phyloP scores from a whole-genome alignment of 495 filamentous ascomycete species.

The Xylaria nigripes region DNA sequence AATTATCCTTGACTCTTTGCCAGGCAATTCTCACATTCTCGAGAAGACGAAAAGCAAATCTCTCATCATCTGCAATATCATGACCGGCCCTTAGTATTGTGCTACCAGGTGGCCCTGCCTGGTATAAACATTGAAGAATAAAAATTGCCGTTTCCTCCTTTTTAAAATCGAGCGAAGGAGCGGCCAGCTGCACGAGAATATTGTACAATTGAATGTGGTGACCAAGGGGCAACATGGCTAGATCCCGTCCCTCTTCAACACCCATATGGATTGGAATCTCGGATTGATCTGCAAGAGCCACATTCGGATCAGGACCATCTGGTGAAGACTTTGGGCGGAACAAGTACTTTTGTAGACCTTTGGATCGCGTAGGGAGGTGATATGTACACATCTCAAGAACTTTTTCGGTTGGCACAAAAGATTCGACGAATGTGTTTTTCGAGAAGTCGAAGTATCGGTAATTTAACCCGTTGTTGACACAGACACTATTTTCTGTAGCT shows the following conservation, averaged over 20 bases:
- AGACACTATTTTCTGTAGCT: conserved; percentile 31
- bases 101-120: conserved; percentile 33
- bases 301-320: conserved; percentile 32
- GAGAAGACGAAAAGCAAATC: conserved; percentile 13
- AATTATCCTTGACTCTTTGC: conserved; percentile 39
- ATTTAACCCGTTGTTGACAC: conserved; percentile 35
- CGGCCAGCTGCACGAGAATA: conserved; percentile 42
- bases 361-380: conserved; percentile 18
- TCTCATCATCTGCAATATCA: conserved; percentile 5
- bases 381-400: conserved; percentile 29
- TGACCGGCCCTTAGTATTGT: conserved; percentile 14
- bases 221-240: conserved; percentile 42
- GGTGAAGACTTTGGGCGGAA: conserved; percentile 21
- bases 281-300: conserved; percentile 39
- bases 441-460: conserved; percentile 28
- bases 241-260: conserved; percentile 43
- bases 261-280: conserved; percentile 35
- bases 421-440: conserved; percentile 21
- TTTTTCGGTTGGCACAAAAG: conserved; percentile 12
- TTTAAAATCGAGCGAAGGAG: conserved; percentile 39
- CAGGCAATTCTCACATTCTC: conserved; percentile 18
- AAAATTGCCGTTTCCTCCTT: conserved; percentile 37
- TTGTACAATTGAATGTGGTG: conserved; percentile 48
- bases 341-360: conserved; percentile 30
- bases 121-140: conserved; percentile 42